phyloP scores from a whole-genome alignment of 2,329 filamentous ascomycete genomes.

The Diaporthe longicolla region DNA sequence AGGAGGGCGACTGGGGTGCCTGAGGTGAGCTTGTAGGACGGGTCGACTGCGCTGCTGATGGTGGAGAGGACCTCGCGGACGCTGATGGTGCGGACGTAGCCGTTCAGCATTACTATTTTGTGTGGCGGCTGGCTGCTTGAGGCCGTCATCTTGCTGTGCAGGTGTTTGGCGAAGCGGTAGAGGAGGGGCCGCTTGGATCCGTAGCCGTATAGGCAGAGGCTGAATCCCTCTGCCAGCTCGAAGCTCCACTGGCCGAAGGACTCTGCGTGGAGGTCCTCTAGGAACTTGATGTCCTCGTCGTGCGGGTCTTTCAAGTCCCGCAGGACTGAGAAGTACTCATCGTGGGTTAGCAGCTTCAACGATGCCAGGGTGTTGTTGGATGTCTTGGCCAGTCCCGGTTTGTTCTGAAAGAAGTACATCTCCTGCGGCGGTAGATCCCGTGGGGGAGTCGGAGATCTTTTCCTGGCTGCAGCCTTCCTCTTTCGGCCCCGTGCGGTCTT shows the following conservation, averaged over 20 bases:
- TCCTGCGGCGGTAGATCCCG: constrained; percentile 88
- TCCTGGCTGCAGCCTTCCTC: constrained; percentile 58
- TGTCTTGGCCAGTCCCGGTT: constrained; percentile 83
- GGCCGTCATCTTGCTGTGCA: constrained; percentile 63
- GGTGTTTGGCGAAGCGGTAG: constrained; percentile 79
- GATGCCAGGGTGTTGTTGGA: constrained; percentile 87
- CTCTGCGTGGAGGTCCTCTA: constrained; percentile 81
- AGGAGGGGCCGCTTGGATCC: constrained; percentile 88
- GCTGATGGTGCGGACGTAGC: constrained; percentile 78
- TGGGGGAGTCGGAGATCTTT: constrained; percentile 83
- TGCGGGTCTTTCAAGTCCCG: constrained; percentile 78
- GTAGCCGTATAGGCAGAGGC: constrained; percentile 91
- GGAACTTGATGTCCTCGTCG: constrained; percentile 75
- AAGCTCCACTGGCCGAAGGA: constrained; percentile 95
- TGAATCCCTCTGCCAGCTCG: constrained; percentile 89
- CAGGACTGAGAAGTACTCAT: constrained; percentile 86
- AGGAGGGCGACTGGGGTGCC: constrained; percentile 79
- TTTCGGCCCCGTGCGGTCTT: constrained; percentile 66
- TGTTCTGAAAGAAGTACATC: constrained; percentile 93
- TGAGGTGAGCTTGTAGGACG: constrained; percentile 63
- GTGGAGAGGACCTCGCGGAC: constrained; percentile 79
- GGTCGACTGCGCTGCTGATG: constrained; percentile 74
- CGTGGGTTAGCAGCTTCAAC: constrained; percentile 84
- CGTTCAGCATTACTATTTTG: constrained; percentile 88
- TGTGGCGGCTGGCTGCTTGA: constrained; percentile 57